These are phyloP conservation scores for Spinacia oleracea DNA, from an alignment of 179 eudicot genomes.

Conservation along the genomic window DNA sequence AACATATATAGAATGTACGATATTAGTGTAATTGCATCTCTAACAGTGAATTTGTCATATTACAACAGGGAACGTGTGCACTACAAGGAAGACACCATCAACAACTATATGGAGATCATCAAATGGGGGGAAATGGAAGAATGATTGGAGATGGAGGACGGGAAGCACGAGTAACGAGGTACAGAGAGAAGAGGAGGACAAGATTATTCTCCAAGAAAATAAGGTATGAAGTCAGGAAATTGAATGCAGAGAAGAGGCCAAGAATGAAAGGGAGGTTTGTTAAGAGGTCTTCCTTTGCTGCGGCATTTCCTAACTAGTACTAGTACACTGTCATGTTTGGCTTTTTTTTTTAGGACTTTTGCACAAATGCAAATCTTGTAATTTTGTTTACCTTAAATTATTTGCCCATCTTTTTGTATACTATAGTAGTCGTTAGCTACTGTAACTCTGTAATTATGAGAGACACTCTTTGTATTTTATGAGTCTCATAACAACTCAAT, in stretches of 20 bases:
- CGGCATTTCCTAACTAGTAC: neutral
- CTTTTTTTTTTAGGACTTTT: neutral
- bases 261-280: constrained; percentile 89
- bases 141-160: constrained; percentile 56
- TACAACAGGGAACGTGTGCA: constrained; percentile 37
- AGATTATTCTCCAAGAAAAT: constrained; percentile 79
- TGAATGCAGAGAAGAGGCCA: constrained; percentile 87
- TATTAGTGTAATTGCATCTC: too few species aligned
- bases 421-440: neutral
- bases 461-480: constrained; percentile 7
- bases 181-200: constrained; percentile 79
- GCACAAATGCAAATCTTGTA: neutral
- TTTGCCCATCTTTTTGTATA: neutral
- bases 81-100: constrained; percentile 19
- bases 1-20: too few species aligned
- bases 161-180: constrained; percentile 79
- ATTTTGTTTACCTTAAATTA: neutral
- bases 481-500: neutral
- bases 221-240: constrained; percentile 78
- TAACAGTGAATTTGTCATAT: neutral
- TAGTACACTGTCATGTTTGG: neutral
- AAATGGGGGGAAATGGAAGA: constrained; percentile 26
- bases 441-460: constrained; percentile 6
- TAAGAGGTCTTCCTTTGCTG: constrained; percentile 44
- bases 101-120: constrained; percentile 24